Percentiles rank a stretch among this genome's conserved stretches.
phyloP scores from a whole-genome alignment of 2,329 filamentous ascomycete species.

The Chrysoporthe puriensis region DNA sequence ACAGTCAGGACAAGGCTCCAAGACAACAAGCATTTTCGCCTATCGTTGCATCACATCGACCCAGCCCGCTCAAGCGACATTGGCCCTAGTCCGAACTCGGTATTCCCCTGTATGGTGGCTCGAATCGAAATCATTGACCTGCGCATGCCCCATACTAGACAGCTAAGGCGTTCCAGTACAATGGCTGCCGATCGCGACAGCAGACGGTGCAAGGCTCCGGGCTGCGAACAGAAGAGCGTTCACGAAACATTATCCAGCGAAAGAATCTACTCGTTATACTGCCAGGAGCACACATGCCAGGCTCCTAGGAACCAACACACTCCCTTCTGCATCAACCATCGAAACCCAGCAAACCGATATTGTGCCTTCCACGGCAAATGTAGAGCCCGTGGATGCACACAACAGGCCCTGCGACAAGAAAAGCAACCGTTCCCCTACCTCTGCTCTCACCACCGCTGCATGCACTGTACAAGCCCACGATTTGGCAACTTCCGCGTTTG shows the following conservation, averaged over 20 bases:
- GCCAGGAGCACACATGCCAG: constrained; percentile 27
- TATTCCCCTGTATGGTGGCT: neutral
- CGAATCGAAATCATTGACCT: constrained; percentile 13
- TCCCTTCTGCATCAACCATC: constrained; percentile 27
- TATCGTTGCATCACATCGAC: constrained; percentile 5
- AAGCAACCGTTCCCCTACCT: constrained; percentile 22
- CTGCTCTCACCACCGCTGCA: constrained; percentile 23
- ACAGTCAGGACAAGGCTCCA: constrained; percentile 15
- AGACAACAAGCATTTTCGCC: neutral
- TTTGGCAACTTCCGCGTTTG: constrained; percentile 10
- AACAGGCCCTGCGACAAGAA: constrained; percentile 15
- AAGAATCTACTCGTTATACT: constrained; percentile 11
- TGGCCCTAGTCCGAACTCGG: neutral
- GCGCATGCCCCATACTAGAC: constrained; percentile 15
- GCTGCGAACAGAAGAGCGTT: constrained; percentile 18
- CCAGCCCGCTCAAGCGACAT: constrained; percentile 7
- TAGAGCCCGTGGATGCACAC: constrained; percentile 11
- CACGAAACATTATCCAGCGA: constrained; percentile 1
- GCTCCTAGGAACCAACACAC: constrained; percentile 19
- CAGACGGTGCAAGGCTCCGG: constrained; percentile 9
- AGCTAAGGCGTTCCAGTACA: constrained; percentile 3
- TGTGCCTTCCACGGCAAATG: constrained; percentile 27
- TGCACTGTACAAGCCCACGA: constrained; percentile 7
- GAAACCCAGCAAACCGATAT: constrained; percentile 23
- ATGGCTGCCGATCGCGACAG: constrained; percentile 9